Conservation (phyloP, 352 stramenopile species). For the Globisporangium barbulae region DNA sequence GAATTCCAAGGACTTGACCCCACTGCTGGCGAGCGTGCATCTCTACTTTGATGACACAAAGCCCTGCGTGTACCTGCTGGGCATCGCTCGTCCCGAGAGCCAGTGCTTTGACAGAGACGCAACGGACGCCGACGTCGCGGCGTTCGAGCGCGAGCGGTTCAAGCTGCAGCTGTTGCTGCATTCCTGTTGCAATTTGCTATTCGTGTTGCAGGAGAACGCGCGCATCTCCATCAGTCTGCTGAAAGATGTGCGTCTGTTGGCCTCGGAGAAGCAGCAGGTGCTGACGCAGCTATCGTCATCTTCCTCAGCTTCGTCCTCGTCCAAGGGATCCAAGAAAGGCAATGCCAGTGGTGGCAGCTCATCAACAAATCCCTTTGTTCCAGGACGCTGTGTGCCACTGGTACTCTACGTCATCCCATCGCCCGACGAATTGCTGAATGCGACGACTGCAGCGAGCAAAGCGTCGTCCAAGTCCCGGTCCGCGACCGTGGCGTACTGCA, state of each 20-base stretch:
- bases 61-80: conserved; percentile 54
- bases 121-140: conserved; percentile 1
- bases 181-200: conserved; percentile 54
- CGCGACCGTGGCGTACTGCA: conserved; percentile 52
- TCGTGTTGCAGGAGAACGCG: conserved; percentile 40
- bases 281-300: conserved; percentile 24
- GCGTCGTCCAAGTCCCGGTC: conserved; percentile 29
- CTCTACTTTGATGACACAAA: conserved; percentile 53
- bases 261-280: conserved; percentile 56
- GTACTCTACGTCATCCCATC: conserved; percentile 62
- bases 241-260: conserved; percentile 42
- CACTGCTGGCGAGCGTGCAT: conserved; percentile 37
- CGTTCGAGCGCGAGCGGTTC: conserved; percentile 44
- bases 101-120: conserved; percentile 25
- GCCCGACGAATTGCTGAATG: conserved; percentile 38
- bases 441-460: conserved; percentile 21
- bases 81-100: conserved; percentile 38
- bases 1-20: conserved; percentile 17
- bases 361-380: conserved; percentile 37
- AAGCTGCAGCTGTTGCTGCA: conserved; percentile 71
- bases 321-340: conserved; percentile 36
- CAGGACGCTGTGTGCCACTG: conserved; percentile 63
- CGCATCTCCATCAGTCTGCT: conserved; percentile 40
- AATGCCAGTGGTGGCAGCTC: conserved; percentile 14
- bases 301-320: conserved; percentile 1